phyloP scores from a whole-genome alignment of 208 protist genomes.

The Trypanosoma theileri region DNA sequence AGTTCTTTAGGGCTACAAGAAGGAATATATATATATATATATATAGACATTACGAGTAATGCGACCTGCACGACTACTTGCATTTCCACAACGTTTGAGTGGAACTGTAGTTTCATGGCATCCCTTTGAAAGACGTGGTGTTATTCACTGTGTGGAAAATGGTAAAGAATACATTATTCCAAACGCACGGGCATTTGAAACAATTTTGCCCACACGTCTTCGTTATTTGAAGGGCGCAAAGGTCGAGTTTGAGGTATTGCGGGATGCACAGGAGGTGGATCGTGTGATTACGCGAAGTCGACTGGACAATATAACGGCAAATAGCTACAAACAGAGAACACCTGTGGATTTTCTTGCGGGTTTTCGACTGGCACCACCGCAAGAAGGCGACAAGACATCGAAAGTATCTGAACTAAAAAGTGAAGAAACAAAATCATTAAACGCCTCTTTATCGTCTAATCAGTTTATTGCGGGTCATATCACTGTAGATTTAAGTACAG shows the following conservation, averaged over 20 bases:
- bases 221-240: slow-evolving; percentile 58
- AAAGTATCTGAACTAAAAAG: background rate
- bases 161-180: slow-evolving; percentile 57
- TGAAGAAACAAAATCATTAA: background rate
- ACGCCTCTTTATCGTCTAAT: background rate
- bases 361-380: slow-evolving; percentile 14
- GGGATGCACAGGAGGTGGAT: slow-evolving; percentile 32
- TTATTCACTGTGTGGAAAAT: slow-evolving; percentile 52
- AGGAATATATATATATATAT: background rate
- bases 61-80: background rate
- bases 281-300: slow-evolving; percentile 76
- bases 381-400: slow-evolving; percentile 4
- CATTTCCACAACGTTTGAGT: slow-evolving; percentile 6
- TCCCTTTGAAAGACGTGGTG: slow-evolving; percentile 71
- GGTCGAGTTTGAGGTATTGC: slow-evolving; percentile 55
- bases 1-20: background rate
- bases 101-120: slow-evolving; percentile 75
- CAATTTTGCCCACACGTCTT: slow-evolving; percentile 73
- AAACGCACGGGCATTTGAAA: slow-evolving; percentile 85
- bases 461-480: slow-evolving; percentile 52
- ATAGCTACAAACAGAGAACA: slow-evolving; percentile 56
- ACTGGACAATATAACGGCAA: slow-evolving; percentile 53
- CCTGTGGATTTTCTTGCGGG: slow-evolving; percentile 64
- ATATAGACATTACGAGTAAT: background rate
- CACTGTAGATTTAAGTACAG: slow-evolving; percentile 56